Percentiles rank a stretch among this genome's conserved stretches.
Evolutionary conservation across 176 grass and related monocot species (phyloP).

Genomic region (Carex cristatella): DNA sequence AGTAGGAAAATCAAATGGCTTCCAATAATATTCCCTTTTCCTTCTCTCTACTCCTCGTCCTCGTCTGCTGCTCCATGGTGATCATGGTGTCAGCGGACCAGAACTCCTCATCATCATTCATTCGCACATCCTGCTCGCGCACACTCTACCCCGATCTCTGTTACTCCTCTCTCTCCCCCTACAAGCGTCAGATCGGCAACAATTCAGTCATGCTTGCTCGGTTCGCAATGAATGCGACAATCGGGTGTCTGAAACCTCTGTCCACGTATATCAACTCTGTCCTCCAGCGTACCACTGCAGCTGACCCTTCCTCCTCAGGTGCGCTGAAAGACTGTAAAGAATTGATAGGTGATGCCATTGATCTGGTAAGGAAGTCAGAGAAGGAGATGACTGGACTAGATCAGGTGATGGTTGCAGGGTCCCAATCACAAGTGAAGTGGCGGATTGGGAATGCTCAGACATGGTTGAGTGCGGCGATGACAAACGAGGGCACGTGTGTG

Average conservation of each 20-base stretch:
- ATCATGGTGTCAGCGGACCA: not conserved
- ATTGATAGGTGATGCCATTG: constrained; percentile 22
- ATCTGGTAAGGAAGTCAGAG: constrained; percentile 20
- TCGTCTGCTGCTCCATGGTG: not conserved
- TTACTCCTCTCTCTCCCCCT: constrained; percentile 35
- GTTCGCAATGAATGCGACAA: constrained; percentile 31
- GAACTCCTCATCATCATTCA: constrained; percentile 20
- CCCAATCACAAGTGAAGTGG: constrained; percentile 35
- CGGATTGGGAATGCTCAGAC: constrained; percentile 48
- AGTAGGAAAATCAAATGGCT: not conserved
- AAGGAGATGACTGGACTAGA: constrained; percentile 20
- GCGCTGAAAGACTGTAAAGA: constrained; percentile 36
- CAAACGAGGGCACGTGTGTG: constrained; percentile 48
- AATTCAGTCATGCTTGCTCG: constrained; percentile 38
- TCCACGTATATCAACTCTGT: constrained; percentile 19
- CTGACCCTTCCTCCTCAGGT: not conserved
- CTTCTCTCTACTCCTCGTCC: not conserved
- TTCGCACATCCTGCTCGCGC: not conserved
- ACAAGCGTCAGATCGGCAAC: constrained; percentile 19
- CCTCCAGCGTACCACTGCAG: not conserved
- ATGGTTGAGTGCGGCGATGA: constrained; percentile 61
- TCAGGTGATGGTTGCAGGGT: not conserved
- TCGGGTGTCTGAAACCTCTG: constrained; percentile 10
- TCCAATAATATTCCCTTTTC: not conserved
- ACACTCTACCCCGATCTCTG: constrained; percentile 30